Evolutionary conservation across 2,329 filamentous ascomycete genomes (phyloP).

Genomic region (Neoscytalidium dimidiatum): DNA sequence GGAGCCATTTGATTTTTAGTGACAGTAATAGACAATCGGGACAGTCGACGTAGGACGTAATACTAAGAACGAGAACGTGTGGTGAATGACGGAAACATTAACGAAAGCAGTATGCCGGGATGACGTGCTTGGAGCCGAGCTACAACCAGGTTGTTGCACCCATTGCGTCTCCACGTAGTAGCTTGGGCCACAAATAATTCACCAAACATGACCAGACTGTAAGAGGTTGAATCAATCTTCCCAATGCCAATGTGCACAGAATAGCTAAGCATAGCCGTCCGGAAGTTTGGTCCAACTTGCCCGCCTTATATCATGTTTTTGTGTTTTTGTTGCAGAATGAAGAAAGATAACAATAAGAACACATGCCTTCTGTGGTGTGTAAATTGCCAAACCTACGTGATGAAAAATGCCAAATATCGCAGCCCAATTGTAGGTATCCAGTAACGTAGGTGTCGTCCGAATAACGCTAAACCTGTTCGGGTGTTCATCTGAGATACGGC

Average conservation of each 20-base stretch:
- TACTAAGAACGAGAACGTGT: neutral
- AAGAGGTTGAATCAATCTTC: no score
- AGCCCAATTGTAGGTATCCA: no score
- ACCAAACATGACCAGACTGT: no score
- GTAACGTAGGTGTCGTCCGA: neutral
- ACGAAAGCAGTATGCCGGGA: neutral
- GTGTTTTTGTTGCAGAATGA: no score
- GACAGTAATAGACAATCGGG: neutral
- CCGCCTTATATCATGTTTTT: no score
- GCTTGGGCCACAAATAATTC: neutral
- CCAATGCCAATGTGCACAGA: no score
- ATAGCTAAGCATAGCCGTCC: no score
- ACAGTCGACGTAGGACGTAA: neutral
- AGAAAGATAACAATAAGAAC: no score
- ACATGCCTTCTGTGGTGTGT: no score
- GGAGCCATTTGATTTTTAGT: neutral
- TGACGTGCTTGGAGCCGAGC: constrained; percentile 5
- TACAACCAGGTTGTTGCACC: neutral
- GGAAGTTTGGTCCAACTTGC: no score
- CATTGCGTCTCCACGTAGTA: neutral
- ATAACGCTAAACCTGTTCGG: neutral
- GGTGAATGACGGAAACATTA: neutral
- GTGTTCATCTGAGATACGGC: neutral
- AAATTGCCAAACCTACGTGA: no score
- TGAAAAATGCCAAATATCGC: no score